phyloP scores from a whole-genome alignment of 768 basidiomycete genomes.

The Pisolithus sp. region DNA sequence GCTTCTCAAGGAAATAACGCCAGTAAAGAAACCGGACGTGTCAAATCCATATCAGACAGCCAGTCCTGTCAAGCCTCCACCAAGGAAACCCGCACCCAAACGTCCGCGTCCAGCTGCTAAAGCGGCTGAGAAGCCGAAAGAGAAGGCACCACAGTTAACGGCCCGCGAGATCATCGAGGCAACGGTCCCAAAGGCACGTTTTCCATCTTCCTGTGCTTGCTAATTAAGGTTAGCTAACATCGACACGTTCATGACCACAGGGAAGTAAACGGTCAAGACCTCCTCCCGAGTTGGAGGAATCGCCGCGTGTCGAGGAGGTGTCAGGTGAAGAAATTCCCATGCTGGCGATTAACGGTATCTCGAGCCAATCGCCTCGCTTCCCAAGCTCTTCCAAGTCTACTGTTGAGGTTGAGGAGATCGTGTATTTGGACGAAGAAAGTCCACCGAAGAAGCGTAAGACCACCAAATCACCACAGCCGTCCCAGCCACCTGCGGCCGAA shows the following conservation, averaged over 20 bases:
- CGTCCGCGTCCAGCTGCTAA: conserved; percentile 32
- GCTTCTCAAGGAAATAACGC: conserved; percentile 65
- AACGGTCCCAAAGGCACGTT: conserved; percentile 62
- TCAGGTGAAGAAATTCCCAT: conserved; percentile 7
- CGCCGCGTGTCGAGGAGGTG: conserved; percentile 5
- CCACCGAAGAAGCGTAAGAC: conserved; percentile 47
- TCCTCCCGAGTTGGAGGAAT: conserved; percentile 47
- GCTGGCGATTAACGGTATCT: conserved; percentile 13
- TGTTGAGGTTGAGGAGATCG: conserved; percentile 32
- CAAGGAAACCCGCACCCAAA: conserved; percentile 35
- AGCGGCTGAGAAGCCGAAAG: conserved; percentile 26
- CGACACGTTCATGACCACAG: conserved; percentile 28
- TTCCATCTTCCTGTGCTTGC: background rate
- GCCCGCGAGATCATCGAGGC: conserved; percentile 72
- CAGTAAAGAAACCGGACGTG: conserved; percentile 57
- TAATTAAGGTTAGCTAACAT: conserved; percentile 6
- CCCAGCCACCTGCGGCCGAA: conserved; percentile 23
- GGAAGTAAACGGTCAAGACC: conserved; percentile 76
- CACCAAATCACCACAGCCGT: conserved; percentile 4
- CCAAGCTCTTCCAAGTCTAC: background rate
- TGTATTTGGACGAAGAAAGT: conserved; percentile 33
- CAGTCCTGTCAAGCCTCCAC: conserved; percentile 52
- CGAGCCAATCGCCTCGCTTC: conserved; percentile 1
- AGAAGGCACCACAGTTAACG: conserved; percentile 31
- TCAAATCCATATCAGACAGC: conserved; percentile 75